Evolutionary conservation across 2,329 filamentous ascomycete genomes (phyloP).

Genomic region (Knufia petricola): DNA sequence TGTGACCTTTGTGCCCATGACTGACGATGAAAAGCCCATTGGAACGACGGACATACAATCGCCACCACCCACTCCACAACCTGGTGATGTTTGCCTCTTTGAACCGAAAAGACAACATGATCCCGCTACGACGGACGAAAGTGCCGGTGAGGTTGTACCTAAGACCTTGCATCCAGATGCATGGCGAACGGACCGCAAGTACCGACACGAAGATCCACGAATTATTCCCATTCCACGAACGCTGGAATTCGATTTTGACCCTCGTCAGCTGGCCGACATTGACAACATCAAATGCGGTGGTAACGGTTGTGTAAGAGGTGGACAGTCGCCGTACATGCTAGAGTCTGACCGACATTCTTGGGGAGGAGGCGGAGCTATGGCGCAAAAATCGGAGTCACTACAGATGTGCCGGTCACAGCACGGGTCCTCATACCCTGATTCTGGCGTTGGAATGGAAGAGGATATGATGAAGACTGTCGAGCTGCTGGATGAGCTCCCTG

Average conservation of each 20-base stretch:
- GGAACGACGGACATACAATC: neutral
- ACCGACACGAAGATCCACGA: conserved; percentile 17
- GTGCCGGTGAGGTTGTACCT: conserved; percentile 9
- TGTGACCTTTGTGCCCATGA: neutral
- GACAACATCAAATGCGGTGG: conserved; percentile 18
- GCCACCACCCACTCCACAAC: neutral
- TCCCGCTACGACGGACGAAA: neutral
- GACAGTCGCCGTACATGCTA: conserved; percentile 15
- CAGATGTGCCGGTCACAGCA: neutral
- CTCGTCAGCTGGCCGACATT: conserved; percentile 21
- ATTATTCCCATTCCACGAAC: conserved; percentile 19
- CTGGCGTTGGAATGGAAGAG: no score
- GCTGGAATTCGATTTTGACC: conserved; percentile 19
- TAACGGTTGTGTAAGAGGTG: conserved; percentile 22
- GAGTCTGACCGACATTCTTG: conserved; percentile 17
- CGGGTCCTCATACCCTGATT: neutral
- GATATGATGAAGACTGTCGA: neutral
- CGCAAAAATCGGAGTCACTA: conserved; percentile 9
- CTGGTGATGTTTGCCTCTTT: neutral
- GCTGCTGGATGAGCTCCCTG: neutral
- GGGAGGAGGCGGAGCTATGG: conserved; percentile 21
- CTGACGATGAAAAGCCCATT: conserved; percentile 2
- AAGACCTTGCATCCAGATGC: conserved; percentile 12
- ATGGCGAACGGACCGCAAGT: conserved; percentile 9
- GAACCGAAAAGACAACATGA: neutral